Conservation (phyloP, 352 stramenopile genomes). For the Phytophthora parvispora region DNA sequence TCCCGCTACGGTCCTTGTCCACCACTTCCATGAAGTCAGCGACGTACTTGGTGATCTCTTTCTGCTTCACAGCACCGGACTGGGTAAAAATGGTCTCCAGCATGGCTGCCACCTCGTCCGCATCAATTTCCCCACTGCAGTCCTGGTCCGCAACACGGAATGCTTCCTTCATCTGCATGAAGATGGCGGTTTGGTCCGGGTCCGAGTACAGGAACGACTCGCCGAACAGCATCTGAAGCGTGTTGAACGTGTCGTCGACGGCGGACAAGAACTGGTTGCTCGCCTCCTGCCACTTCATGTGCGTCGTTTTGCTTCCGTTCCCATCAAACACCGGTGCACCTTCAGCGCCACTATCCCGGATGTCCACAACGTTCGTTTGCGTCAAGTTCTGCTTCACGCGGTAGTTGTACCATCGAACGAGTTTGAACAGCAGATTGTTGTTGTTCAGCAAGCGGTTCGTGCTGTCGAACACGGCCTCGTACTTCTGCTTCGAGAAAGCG, state of each 20-base stretch:
- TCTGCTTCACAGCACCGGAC: conserved; percentile 76
- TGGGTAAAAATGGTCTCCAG: conserved; percentile 84
- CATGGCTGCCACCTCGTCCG: conserved; percentile 81
- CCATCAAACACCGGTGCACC: conserved; percentile 25
- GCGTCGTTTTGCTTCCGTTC: conserved; percentile 38
- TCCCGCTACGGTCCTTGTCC: conserved; percentile 71
- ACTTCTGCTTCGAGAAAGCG: conserved; percentile 81
- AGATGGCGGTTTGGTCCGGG: conserved; percentile 82
- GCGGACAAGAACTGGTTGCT: conserved; percentile 61
- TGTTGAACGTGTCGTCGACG: conserved; percentile 77
- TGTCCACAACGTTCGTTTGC: conserved; percentile 56
- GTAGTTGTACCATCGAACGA: conserved; percentile 82
- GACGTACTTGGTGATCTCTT: conserved; percentile 79
- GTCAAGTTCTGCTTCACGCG: conserved; percentile 59
- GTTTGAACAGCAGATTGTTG: conserved; percentile 86
- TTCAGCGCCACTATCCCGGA: conserved; percentile 44
- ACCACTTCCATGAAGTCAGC: conserved; percentile 81
- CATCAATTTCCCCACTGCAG: conserved; percentile 85
- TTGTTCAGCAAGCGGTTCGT: conserved; percentile 81
- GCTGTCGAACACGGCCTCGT: conserved; percentile 70
- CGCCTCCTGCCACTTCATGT: conserved; percentile 62
- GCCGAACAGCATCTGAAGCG: conserved; percentile 77
- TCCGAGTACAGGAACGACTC: conserved; percentile 83
- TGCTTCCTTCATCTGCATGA: conserved; percentile 91
- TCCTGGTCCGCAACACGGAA: conserved; percentile 85